Conservation (phyloP, 768 basidiomycete species). For the Termitomyces sp. region DNA sequence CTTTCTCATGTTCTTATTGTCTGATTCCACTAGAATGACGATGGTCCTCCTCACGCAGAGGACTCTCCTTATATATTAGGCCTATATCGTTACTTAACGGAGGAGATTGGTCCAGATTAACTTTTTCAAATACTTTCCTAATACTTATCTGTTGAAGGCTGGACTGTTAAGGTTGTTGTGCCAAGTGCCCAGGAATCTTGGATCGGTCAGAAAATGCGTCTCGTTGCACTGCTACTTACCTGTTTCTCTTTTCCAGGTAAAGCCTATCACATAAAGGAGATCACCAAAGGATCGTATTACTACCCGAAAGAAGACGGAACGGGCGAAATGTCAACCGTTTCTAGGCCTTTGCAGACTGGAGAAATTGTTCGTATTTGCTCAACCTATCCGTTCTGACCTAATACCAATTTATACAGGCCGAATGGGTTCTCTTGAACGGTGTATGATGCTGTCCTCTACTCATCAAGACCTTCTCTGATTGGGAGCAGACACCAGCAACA, state of each 20-base stretch:
- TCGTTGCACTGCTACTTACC: not conserved
- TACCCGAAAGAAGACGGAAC: slow-evolving; percentile 67
- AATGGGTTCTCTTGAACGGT: slow-evolving; percentile 90
- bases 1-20: not conserved
- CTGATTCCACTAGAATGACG: slow-evolving; percentile 57
- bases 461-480: slow-evolving; percentile 2
- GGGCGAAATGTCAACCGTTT: slow-evolving; percentile 58
- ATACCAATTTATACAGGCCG: slow-evolving; percentile 32
- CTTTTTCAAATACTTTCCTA: not conserved
- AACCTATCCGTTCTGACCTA: not conserved
- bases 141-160: slow-evolving; percentile 35
- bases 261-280: slow-evolving; percentile 74
- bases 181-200: slow-evolving; percentile 83
- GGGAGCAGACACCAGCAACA: slow-evolving; percentile 77
- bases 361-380: slow-evolving; percentile 46
- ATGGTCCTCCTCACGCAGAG: slow-evolving; percentile 62
- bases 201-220: slow-evolving; percentile 52
- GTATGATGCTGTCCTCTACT: slow-evolving; percentile 32
- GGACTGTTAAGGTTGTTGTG: slow-evolving; percentile 76
- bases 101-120: slow-evolving; percentile 43
- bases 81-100: slow-evolving; percentile 56
- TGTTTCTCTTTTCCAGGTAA: slow-evolving; percentile 43
- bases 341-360: slow-evolving; percentile 66
- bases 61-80: slow-evolving; percentile 77
- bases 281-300: slow-evolving; percentile 65